Base-by-base conservation (phyloP, 2,329 filamentous ascomycete genomes). In the Eurotiales sp. region DNA sequence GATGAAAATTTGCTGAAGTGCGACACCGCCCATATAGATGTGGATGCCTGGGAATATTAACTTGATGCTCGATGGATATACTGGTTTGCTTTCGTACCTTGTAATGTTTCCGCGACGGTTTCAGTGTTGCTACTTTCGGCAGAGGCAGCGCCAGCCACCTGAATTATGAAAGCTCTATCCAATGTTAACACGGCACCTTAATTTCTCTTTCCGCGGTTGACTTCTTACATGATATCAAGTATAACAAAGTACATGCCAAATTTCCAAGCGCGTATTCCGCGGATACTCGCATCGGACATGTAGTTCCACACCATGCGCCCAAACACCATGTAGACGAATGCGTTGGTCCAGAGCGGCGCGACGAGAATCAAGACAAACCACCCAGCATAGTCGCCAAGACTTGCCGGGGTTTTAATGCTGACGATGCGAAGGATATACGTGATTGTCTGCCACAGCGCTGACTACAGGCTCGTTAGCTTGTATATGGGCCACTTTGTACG, bases 21-120 rank as follows among this genome's bases (percentile, higher is more conserved):
- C 77, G 14, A 81, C 76, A 0, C 78, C 78, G 10, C 72, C 76
- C 75, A 79, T 81, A 61, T 80, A 81, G 52, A 78, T 73, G 57
- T 79, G 69, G 14, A 77, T 51, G 12, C 44, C 44, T 46, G 11
- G 6, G 27, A 40, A 58, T 56, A 0, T 60, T 56, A 37, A 37
- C 34, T 37, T 15, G n/a, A 25, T 30, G 12, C 29, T 30, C 22
- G 2, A 34, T 34, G 3, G n/a, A 44, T 12, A 1, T 30, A 32
- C 21, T 29, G 12, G n/a, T 21, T 15, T 32, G 42, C 8, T n/a
- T 34, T 8, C 15, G 22, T 45, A 39, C 48, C 40, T 46, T 29
- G 32, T n/a, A 51, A 32, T 21, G 11, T 44, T 25, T 44, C n/a
- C 2, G 41, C 23, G 5, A 39, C 8, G 14, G 30, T 45, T 41